Evolutionary conservation across 805 yeast species (phyloP), one percentile per base, ranked within the genome.

Genomic region (Isabelozyma gotoi): DNA sequence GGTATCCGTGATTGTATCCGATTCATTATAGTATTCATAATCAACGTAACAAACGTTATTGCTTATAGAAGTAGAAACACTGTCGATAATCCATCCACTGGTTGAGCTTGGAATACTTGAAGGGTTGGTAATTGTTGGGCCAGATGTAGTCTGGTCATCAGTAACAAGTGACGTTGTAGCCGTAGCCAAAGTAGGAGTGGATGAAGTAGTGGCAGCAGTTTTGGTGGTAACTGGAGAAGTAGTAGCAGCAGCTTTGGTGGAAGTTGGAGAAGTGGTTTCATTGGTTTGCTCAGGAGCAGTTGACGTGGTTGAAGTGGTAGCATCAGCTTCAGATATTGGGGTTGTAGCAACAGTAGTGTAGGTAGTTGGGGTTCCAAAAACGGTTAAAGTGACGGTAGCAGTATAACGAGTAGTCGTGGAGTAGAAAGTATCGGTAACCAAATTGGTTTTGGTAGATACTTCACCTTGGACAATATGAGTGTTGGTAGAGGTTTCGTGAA

Each of bases 381-480:
- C 63, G 14, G 74, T 69, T 2, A 67, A 61, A 4, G 76, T 71
- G 33, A 64, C 70, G 6, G 77, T 71, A 14, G 74, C 74, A 34
- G 76, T 71, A 52, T 69, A 71, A 20, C 60, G 56, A 18, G 76
- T 71, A 19, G 63, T 56, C 15, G 76, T 71, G 33, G 62, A 53
- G 14, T 71, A 67, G 16, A 62, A 50, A 17, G 73, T 67, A 39
- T 58, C 54, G 27, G 62, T 51, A 19, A 54, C 45, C 38, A 56
- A 43, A 45, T 67, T 56, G 16, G 73, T 65, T 16, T 44, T 34
- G 15, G 73, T 68, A 2, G 58, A 46, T 24, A 57, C 52, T 15
- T 56, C 47, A 17, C 67, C 73, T 32, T 59, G 48, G 4, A 68
- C 71, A 6, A 63, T 55, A 31, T 63, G 57, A 34, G 58, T 51